Evolutionary conservation across 1,284 basidiomycete species (phyloP), one percentile per base, ranked within the genome.

Genomic region (Heterobasidion irregulare): DNA sequence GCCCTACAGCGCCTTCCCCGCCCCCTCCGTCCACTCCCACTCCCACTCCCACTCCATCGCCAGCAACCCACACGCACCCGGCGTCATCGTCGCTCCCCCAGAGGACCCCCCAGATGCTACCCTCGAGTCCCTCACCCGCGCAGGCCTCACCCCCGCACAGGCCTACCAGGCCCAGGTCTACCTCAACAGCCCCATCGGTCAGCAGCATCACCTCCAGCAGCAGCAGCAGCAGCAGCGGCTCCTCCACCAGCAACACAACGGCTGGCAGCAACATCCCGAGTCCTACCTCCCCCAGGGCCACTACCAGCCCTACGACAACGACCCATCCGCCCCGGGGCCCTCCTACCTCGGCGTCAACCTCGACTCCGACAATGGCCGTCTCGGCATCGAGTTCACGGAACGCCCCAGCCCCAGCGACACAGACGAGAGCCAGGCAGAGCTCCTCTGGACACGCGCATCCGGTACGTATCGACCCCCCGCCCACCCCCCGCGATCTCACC

Each of bases 91-190:
- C 44, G 73, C 77, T 10, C 74, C 69, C 53, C 76, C 78, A 57
- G 79, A 82, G 53, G 80, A 83, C 60, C 75, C 77, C n/a, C 74
- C 74, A 65, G 80, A 84, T 66, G 68, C 73, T 19, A 66, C 63
- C 51, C 72, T 77, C 57, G 78, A 80, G 59, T 70, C 73, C 18
- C 66, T 75, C 50, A 73, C 75, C 34, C 73, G 70, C 53, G 71
- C 76, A 43, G 83, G 81, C 6, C 75, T 89, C 55, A 86, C 86
- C 6, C 82, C 86, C 49, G 85, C 86, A 10, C 89, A 91, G 68
- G 84, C 84, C 44, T 90, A 89, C 71, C 89, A 89, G 65, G 81
- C 81, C 6, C 85, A 89, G 66, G 76, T 88, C 45, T 84, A 84
- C 63, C 71, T 70, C 56, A 78, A 73, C 62, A 73, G 67, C 59